Conservation (phyloP, 148 eudicot genomes). For the Polygonum aviculare region DNA sequence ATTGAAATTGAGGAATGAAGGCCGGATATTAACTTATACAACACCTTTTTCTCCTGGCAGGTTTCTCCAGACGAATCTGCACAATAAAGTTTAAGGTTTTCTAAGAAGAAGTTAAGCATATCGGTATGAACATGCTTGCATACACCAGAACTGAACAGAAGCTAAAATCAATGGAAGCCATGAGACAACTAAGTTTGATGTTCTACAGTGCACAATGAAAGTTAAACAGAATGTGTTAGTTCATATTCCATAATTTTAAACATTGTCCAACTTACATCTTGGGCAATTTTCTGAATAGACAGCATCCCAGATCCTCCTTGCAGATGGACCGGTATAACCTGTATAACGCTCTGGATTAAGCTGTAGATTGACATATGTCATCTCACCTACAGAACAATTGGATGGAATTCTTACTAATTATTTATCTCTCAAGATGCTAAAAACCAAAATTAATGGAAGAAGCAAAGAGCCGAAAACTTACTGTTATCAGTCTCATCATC, state of each 20-base stretch:
- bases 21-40: constrained; percentile 91
- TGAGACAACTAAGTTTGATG: not conserved
- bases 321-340: constrained; percentile 88
- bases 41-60: constrained; percentile 80
- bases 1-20: constrained; percentile 89
- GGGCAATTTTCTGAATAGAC: constrained; percentile 94
- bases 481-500: constrained; percentile 90
- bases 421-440: not conserved
- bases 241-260: not conserved
- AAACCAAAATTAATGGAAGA: not conserved
- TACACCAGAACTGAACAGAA: too few relatives aligned
- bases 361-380: constrained; percentile 91
- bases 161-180: not conserved
- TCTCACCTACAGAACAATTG: constrained; percentile 50
- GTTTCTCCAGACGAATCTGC: constrained; percentile 70
- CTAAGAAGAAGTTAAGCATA: not conserved
- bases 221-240: not conserved
- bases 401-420: not conserved
- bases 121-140: too few relatives aligned
- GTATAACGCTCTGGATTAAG: constrained; percentile 89
- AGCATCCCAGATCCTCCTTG: constrained; percentile 96
- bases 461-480: constrained; percentile 15
- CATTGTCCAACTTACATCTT: constrained; percentile 46
- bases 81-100: not conserved
- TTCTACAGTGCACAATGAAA: not conserved